A percentile compares a stretch with the other conserved stretches of the same genome.
These are phyloP conservation scores for Centrapalus pauciflorus DNA, from an alignment of 129 eudicot species.

Conservation along the genomic window DNA sequence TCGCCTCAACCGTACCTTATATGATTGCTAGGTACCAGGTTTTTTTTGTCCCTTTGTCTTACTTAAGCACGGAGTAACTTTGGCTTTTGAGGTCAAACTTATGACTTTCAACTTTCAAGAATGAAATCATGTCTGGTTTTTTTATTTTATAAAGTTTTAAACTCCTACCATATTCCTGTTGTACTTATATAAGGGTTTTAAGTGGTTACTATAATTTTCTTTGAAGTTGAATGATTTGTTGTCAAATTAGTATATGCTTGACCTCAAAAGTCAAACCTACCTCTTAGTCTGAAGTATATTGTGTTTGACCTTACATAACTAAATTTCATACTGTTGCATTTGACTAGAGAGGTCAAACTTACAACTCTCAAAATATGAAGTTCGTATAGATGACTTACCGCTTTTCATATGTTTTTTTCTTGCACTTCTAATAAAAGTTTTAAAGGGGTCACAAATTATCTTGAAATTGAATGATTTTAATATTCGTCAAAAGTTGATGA, in stretches of 20 bases:
- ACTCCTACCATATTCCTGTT: not conserved
- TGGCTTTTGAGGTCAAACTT: constrained; percentile 8
- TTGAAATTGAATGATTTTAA: not conserved
- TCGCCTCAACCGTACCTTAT: constrained; percentile 62
- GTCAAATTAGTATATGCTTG: constrained; percentile 6
- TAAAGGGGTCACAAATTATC: too few species aligned
- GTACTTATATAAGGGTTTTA: not conserved
- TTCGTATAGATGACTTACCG: too few species aligned
- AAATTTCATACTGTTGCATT: too few species aligned
- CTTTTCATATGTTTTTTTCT: too few species aligned
- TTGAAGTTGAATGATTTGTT: not conserved
- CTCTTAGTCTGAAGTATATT: not conserved
- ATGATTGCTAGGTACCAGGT: constrained; percentile 63
- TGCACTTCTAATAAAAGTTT: too few species aligned
- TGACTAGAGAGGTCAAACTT: too few species aligned
- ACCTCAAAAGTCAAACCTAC: constrained; percentile 10
- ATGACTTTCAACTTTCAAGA: constrained; percentile 6
- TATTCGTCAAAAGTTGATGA: not conserved
- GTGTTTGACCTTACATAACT: not conserved
- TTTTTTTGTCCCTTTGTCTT: not conserved
- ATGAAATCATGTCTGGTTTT: not conserved
- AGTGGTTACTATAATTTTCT: not conserved
- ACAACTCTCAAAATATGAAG: too few species aligned
- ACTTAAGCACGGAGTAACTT: not conserved
- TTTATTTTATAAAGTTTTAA: not conserved